phyloP scores from a whole-genome alignment of 75 land plant species.

The Adiantum capillusveneris region DNA sequence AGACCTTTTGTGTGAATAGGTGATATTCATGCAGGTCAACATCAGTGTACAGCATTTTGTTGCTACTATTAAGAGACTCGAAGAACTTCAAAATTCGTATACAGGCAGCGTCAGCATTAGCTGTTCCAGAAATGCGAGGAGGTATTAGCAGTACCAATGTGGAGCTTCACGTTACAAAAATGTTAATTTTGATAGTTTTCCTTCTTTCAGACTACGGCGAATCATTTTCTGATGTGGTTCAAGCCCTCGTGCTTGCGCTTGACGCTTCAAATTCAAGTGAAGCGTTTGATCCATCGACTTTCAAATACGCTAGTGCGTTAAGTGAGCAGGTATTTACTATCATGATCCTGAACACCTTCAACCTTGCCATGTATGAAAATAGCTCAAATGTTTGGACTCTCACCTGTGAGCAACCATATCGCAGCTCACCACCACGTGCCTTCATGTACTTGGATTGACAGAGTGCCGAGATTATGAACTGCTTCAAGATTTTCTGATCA shows the following conservation, averaged over 20 bases:
- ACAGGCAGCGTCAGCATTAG: conserved; percentile 87
- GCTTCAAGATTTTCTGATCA: conserved; percentile 54
- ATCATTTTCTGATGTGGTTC: conserved; percentile 74
- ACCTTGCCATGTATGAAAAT: too few relatives aligned
- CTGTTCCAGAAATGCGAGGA: conserved; percentile 60
- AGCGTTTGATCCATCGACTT: conserved; percentile 50
- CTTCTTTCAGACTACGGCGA: conserved; percentile 73
- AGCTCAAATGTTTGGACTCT: neutral
- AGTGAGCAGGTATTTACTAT: conserved; percentile 61
- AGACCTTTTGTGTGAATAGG: too few relatives aligned
- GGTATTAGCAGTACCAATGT: conserved; percentile 31
- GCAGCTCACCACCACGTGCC: conserved; percentile 60
- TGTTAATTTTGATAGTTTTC: neutral
- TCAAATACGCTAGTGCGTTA: conserved; percentile 68
- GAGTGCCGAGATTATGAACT: conserved; percentile 33
- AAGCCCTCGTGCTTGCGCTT: conserved; percentile 61
- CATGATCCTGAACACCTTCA: neutral
- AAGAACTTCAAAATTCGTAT: conserved; percentile 91
- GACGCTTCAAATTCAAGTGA: conserved; percentile 49
- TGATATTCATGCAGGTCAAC: conserved; percentile 80
- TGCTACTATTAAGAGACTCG: conserved; percentile 81
- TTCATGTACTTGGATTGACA: conserved; percentile 72
- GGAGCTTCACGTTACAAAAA: neutral
- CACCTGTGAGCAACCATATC: neutral
- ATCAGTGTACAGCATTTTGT: conserved; percentile 80